Base-by-base conservation (phyloP, 345 rosid species). In the Gossypium bickii region DNA sequence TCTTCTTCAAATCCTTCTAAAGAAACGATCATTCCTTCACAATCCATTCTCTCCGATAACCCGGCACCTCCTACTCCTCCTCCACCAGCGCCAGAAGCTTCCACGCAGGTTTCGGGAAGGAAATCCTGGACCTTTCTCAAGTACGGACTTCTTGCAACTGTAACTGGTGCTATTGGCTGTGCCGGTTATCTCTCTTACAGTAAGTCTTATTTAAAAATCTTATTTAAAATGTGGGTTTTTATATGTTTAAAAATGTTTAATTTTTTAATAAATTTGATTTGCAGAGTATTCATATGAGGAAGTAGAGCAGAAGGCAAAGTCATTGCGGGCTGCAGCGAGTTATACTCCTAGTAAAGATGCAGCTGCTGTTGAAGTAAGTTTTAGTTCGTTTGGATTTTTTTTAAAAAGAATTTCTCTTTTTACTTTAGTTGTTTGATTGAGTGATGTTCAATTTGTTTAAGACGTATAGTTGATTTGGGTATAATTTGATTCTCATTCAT, bases 221-320 rank as follows among this genome's bases (percentile, higher is more conserved):
- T 49, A 43, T 52, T 70, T n/a, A 11, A 52, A 70, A 52, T 52
- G 47, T 52, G 61, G 47, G 60, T 2, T 52, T 52, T 51, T 51
- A 58, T 20, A 15, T 43, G 52, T 41, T 58, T 57, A 3, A 57
- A 72, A 41, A 24, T 9, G 59, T 51, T 52, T 9, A 48, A 1
- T 47, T 57, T 7, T 11, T 18, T 22, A 45, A 12, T 20, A 41
- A 56, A 60, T 64, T 56, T 72, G 44, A 38, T 75, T 49, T 74
- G 87, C 87, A 93, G 99, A 91, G 2, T 91, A 86, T 79, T 69
- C 92, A 44, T 73, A 85, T 63, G 91, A 90, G 74, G 94, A 95
- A 81, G 83, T 91, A 51, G 89, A 87, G 47, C 85, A 87, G 70
- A 91, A 86, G 86, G 86, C 92, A 16, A 93, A 85, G 82, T 82